Evolutionary conservation across 1,139 yeast species (phyloP), one percentile per base, ranked within the genome.

Genomic region (Suhomyces bokatorum): DNA sequence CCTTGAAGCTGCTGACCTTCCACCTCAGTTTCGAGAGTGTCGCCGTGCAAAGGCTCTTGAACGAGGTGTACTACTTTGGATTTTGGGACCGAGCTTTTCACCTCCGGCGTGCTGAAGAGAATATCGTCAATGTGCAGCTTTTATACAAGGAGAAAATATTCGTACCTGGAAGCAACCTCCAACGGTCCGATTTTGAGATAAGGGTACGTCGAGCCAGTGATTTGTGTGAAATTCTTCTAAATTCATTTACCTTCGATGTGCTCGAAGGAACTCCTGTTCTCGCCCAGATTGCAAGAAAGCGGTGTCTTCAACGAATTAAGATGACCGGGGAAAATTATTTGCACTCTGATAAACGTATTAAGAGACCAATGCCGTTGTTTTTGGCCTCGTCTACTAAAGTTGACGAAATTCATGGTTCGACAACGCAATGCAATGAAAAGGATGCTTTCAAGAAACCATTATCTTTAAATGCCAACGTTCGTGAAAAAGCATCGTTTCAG

Each of bases 41-140:
- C 2, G 43, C 42, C 15, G 46, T 52, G 2, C 49, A 48, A n/a
- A 41, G 43, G 2, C 37, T 63, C 9, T 40, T 63, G 29, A 58
- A 62, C 44, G 73, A 67, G 45, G 33, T 66, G 4, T 65, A 61
- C 43, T 68, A 67, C 44, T 32, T 67, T 38, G 62, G 62, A 9
- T 54, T 54, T 24, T 66, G 63, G 47, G 70, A 67, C 32, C 48
- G 70, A 15, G 41, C 30, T 2, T 35, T 30, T 15, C 26, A 39
- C 16, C 8, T 26, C 17, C 29, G 39, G 29, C 32, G 35, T 7
- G 22, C 16, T n/a, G 40, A 28, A 24, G 35, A 35, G 6, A 30
- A 17, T 4, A 12, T 13, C 31, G 16, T 6, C 6, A 16, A 32
- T 14, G 31, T 16, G 13, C 3, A 7, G 6, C 24, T 30, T 13